Evolutionary conservation across 805 yeast genomes (phyloP).

Genomic region (Metschnikowia arizonensis): DNA sequence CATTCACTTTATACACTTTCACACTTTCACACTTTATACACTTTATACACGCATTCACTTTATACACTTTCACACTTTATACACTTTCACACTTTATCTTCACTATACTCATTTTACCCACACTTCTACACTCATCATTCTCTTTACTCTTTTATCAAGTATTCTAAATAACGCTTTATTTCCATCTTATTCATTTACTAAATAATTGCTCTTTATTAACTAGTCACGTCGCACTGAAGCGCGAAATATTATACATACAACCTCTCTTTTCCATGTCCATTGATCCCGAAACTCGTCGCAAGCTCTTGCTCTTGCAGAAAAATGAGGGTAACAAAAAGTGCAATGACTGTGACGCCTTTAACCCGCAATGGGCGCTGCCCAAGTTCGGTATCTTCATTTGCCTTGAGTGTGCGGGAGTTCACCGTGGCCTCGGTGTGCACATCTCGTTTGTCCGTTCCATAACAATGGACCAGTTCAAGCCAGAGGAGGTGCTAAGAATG

Average conservation of each 20-base stretch:
- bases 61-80: no score
- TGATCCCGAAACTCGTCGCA: constrained; percentile 88
- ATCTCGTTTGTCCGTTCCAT: constrained; percentile 93
- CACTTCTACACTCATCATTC: no score
- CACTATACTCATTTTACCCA: no score
- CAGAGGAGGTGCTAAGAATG: constrained; percentile 86
- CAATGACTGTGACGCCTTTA: constrained; percentile 91
- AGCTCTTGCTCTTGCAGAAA: constrained; percentile 70
- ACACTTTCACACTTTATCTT: no score
- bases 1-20: no score
- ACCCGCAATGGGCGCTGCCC: constrained; percentile 99
- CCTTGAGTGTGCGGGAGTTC: constrained; percentile 96
- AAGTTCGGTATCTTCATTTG: constrained; percentile 97
- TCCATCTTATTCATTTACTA: no score
- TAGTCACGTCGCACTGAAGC: not conserved
- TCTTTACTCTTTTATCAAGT: no score
- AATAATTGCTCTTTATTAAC: no score
- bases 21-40: no score
- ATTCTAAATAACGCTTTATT: no score
- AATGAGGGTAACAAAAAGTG: constrained; percentile 81
- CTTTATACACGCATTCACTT: no score
- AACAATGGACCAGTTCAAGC: constrained; percentile 98
- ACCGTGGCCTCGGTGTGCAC: constrained; percentile 94
- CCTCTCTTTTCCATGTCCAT: constrained; percentile 54
- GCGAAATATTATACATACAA: not conserved